Percentiles rank a stretch among this genome's conserved stretches.
These are phyloP conservation scores for Onygena corvina DNA, from an alignment of 2,329 filamentous ascomycete species.

Conservation along the genomic window DNA sequence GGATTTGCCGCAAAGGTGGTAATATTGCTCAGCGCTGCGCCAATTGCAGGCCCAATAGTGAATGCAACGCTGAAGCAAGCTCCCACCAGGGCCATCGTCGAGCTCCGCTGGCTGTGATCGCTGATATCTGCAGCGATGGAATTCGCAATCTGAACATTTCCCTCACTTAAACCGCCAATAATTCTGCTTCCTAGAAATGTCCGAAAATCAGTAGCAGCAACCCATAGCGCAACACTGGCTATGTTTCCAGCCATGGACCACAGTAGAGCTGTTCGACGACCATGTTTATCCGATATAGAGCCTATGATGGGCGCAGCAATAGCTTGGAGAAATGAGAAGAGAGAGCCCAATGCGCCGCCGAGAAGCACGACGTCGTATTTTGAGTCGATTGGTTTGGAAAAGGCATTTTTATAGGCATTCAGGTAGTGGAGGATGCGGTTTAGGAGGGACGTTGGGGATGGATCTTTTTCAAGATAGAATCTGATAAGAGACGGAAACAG, in stretches of 20 bases:
- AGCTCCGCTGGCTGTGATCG: constrained; percentile 67
- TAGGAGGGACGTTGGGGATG: constrained; percentile 53
- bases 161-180: constrained; percentile 86
- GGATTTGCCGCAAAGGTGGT: constrained; percentile 73
- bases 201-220: constrained; percentile 81
- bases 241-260: constrained; percentile 91
- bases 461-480: constrained; percentile 82
- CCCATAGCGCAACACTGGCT: constrained; percentile 85
- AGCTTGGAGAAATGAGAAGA: constrained; percentile 88
- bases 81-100: constrained; percentile 92
- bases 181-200: constrained; percentile 90
- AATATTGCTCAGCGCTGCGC: constrained; percentile 71
- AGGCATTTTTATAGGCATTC: constrained; percentile 89
- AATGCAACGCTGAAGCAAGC: constrained; percentile 96
- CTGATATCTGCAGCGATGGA: constrained; percentile 95
- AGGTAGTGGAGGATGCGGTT: constrained; percentile 68
- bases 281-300: constrained; percentile 73
- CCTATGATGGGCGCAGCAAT: constrained; percentile 87
- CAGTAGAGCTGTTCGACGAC: constrained; percentile 73
- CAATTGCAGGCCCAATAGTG: constrained; percentile 86
- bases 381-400: constrained; percentile 83
- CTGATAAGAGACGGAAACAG: constrained; percentile 90
- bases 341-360: constrained; percentile 80
- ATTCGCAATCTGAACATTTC: constrained; percentile 90
- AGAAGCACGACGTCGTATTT: constrained; percentile 94